Conservation (phyloP, 345 rosid genomes). For the Turritis glabra region DNA sequence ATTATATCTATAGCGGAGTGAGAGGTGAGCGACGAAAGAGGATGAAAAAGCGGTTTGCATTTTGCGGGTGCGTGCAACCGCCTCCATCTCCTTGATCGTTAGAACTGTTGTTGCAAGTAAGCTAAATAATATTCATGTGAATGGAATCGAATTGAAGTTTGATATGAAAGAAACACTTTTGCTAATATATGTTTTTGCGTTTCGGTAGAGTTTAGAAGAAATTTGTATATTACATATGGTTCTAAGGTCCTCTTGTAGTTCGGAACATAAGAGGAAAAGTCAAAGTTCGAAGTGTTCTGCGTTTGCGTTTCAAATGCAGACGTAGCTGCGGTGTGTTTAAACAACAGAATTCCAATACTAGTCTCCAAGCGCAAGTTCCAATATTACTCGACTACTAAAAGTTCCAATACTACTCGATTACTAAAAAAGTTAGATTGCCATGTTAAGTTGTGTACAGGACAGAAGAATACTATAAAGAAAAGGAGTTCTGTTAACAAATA, state of each 20-base stretch:
- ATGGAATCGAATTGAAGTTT: conserved; percentile 9
- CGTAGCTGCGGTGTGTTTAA: background rate
- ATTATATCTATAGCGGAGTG: conserved; percentile 72
- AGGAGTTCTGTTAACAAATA: background rate
- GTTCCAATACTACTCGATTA: background rate
- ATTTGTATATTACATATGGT: background rate
- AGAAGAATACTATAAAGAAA: background rate
- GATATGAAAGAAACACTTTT: conserved; percentile 4
- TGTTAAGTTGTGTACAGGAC: background rate
- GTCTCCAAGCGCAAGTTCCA: background rate
- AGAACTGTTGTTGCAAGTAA: conserved; percentile 14
- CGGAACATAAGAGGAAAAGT: too few relatives aligned
- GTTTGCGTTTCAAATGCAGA: background rate
- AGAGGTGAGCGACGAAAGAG: conserved; percentile 50
- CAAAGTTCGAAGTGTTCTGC: background rate
- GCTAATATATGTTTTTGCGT: background rate
- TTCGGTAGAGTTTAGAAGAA: background rate
- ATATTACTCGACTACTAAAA: background rate
- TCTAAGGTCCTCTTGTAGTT: too few relatives aligned
- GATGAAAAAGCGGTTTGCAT: conserved; percentile 53
- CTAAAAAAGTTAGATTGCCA: background rate
- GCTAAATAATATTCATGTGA: conserved; percentile 25
- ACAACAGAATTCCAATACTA: background rate
- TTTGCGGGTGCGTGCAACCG: conserved; percentile 83
- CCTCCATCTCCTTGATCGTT: conserved; percentile 42